These are phyloP conservation scores for Penicillium canariense DNA, from an alignment of 495 filamentous ascomycete species.

Conservation along the genomic window DNA sequence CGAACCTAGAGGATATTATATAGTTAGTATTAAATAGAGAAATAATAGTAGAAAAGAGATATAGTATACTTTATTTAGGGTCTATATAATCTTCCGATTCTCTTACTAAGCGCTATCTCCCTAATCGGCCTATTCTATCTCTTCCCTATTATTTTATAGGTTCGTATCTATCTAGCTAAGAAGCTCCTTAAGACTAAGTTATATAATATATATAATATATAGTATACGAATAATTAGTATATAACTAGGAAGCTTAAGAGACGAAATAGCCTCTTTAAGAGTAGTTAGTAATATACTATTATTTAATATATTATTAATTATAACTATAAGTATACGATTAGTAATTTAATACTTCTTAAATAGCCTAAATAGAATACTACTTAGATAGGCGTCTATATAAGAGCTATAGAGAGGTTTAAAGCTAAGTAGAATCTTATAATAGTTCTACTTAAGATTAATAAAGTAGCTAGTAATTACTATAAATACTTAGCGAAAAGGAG, in stretches of 20 bases:
- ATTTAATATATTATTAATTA: conserved; percentile 22
- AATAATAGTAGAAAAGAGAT: neutral
- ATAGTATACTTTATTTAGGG: no score
- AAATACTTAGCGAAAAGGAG: no score
- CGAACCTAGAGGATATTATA: no score
- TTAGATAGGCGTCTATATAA: conserved; percentile 13
- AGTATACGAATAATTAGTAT: no score
- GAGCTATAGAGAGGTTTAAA: conserved; percentile 16
- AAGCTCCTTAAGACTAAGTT: no score
- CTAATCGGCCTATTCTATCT: no score
- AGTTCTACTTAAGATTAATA: conserved; percentile 18
- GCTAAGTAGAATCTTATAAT: conserved; percentile 19
- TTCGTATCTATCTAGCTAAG: no score
- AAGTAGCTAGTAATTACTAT: conserved; percentile 25
- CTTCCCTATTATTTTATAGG: no score
- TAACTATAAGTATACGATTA: conserved; percentile 16
- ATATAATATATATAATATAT: no score
- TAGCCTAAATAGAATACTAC: conserved; percentile 8
- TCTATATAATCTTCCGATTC: neutral
- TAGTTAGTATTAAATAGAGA: neutral
- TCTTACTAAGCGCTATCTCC: no score
- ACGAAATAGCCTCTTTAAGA: conserved; percentile 7
- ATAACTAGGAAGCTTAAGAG: neutral
- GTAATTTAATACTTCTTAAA: conserved; percentile 12
- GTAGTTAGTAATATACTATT: conserved; percentile 13